Evolutionary conservation across 345 rosid species (phyloP).

Genomic region (Rhodamnia rubescens): DNA sequence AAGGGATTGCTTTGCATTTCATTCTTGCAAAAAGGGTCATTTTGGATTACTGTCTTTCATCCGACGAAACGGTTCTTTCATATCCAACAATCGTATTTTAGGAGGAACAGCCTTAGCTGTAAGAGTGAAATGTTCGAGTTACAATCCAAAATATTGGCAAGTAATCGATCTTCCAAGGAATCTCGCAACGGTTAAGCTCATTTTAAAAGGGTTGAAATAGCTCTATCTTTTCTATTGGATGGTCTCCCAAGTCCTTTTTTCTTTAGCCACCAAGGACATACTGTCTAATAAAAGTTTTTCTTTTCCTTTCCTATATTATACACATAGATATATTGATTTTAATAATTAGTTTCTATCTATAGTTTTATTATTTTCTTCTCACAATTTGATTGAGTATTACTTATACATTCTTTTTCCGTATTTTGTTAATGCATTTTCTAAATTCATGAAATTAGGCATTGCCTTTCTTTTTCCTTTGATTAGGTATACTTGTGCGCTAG

Average conservation of each 20-base stretch:
- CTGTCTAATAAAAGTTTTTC: too few species aligned
- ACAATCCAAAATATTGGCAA: background rate
- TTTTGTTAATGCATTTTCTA: background rate
- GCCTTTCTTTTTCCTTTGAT: background rate
- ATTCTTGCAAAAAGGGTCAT: background rate
- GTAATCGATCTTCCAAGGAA: background rate
- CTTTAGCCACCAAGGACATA: too few species aligned
- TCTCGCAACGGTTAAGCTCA: background rate
- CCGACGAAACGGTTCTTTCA: background rate
- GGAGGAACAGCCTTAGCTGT: background rate
- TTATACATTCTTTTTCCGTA: too few species aligned
- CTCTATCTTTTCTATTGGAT: too few species aligned
- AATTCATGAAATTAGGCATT: background rate
- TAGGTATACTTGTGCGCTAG: background rate
- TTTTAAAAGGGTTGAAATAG: too few species aligned
- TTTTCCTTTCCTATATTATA: too few species aligned
- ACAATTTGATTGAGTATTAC: background rate
- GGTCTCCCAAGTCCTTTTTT: too few species aligned
- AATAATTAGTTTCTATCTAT: too few species aligned
- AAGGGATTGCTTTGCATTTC: background rate
- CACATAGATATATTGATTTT: too few species aligned
- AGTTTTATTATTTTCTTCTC: background rate
- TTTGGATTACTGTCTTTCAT: background rate
- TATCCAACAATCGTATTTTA: background rate
- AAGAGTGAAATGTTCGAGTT: background rate